phyloP scores from a whole-genome alignment of 305 asterid genomes.

The Fraxinus sp. region DNA sequence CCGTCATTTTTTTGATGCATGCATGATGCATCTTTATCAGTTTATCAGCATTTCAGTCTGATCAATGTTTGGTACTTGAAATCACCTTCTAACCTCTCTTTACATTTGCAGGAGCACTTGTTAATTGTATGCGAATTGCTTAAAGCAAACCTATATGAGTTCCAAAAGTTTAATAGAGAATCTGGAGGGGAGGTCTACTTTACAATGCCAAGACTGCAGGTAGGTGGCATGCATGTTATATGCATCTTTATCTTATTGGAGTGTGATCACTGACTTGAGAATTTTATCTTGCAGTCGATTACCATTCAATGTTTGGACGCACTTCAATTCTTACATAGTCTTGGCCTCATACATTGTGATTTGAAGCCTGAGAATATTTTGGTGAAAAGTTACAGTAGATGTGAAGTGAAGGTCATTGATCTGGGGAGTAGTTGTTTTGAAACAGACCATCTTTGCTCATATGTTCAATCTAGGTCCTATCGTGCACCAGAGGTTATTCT shows the following conservation, averaged over 20 bases:
- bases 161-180: constrained; percentile 95
- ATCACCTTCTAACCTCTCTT: constrained; percentile 11
- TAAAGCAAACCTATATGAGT: constrained; percentile 93
- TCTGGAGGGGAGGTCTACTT: constrained; percentile 99
- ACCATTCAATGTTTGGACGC: constrained; percentile 98
- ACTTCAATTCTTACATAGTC: constrained; percentile 83
- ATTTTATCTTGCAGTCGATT: constrained; percentile 64
- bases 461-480: constrained; percentile 96
- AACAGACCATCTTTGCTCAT: constrained; percentile 97
- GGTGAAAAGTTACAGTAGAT: constrained; percentile 99
- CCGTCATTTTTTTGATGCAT: background rate
- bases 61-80: constrained; percentile 18
- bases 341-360: constrained; percentile 98
- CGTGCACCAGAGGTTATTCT: constrained; percentile 98
- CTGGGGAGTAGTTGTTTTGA: constrained; percentile 97
- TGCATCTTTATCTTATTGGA: constrained; percentile 13
- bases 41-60: background rate
- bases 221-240: constrained; percentile 32
- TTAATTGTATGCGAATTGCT: constrained; percentile 93
- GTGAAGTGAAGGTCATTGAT: constrained; percentile 98
- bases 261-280: constrained; percentile 22
- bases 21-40: background rate
- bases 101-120: constrained; percentile 79
- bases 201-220: constrained; percentile 99
- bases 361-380: constrained; percentile 97